phyloP scores from a whole-genome alignment of 2,329 filamentous ascomycete species.

The Aureobasidium musti region DNA sequence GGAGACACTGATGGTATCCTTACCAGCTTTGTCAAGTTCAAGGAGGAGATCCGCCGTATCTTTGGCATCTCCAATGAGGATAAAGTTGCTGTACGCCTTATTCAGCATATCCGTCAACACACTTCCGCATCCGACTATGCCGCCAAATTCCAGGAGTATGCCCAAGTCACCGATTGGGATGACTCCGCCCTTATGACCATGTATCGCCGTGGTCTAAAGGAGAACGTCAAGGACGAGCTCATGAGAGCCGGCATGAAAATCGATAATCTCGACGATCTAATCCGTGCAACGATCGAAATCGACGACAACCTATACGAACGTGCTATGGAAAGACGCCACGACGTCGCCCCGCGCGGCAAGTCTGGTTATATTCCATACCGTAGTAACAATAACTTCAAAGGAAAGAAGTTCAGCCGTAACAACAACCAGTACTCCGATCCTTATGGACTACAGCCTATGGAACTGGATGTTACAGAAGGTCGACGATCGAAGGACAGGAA shows the following conservation, averaged over 20 bases:
- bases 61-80: too few species aligned
- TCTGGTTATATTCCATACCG: not conserved
- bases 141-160: too few species aligned
- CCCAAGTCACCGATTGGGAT: too few species aligned
- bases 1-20: not conserved
- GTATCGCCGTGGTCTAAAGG: not conserved
- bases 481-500: not conserved
- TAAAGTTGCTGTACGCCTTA: too few species aligned
- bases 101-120: too few species aligned
- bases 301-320: not conserved
- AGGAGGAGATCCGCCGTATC: too few species aligned
- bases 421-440: not conserved
- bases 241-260: not conserved
- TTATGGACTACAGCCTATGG: not conserved
- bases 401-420: conserved; percentile 5
- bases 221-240: not conserved
- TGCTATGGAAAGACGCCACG: conserved; percentile 4
- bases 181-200: too few species aligned
- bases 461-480: conserved; percentile 18
- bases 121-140: too few species aligned
- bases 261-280: not conserved
- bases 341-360: not conserved
- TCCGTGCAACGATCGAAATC: not conserved
- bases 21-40: not conserved
- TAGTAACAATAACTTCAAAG: conserved; percentile 2